Evolutionary conservation across 192 early-diverging fungal genomes (phyloP), one percentile per base, ranked within the genome.

Genomic region (Endogone sp.): DNA sequence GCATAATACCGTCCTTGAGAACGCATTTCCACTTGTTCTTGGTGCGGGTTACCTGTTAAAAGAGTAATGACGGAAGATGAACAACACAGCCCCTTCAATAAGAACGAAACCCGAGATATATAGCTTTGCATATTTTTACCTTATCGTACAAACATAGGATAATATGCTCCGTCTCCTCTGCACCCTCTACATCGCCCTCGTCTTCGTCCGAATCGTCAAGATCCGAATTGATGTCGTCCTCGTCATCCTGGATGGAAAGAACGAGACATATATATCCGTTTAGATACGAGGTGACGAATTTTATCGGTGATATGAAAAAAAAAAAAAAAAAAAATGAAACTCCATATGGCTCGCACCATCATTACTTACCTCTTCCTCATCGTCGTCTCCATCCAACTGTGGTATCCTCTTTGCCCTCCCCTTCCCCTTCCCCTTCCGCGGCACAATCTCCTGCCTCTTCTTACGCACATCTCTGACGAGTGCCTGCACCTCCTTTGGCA

Each of bases 11-110:
- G 72, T 99, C 97, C 78, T 94, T 93, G 59, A 99, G 82, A 4
- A 94, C 86, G 73, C 94, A 97, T 86, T 97, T 97, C 97, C 97
- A 99, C 81, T 96, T 97, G 84, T 96, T 99, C 81, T 97, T 99
- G 64, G 93, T 95, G 56, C 96, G 85, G 16, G 89, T 91, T 29
- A 99, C 91, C 73, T 85, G 66, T 25, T 75, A 67, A 25, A 74
- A 71, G 24, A 77, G 66, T 56, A 66, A 77, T 9, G n/a, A n/a
- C n/a, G n/a, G n/a, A n/a, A n/a, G n/a, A n/a, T n/a, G n/a, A n/a
- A n/a, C n/a, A n/a, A n/a, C n/a, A n/a, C n/a, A n/a, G n/a, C n/a
- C n/a, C n/a, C n/a, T n/a, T n/a, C n/a, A n/a, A n/a, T n/a, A n/a
- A n/a, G n/a, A n/a, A n/a, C n/a, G n/a, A n/a, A n/a, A n/a, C n/a